Conservation (phyloP, 768 basidiomycete species). For the Boletus huronensis region DNA sequence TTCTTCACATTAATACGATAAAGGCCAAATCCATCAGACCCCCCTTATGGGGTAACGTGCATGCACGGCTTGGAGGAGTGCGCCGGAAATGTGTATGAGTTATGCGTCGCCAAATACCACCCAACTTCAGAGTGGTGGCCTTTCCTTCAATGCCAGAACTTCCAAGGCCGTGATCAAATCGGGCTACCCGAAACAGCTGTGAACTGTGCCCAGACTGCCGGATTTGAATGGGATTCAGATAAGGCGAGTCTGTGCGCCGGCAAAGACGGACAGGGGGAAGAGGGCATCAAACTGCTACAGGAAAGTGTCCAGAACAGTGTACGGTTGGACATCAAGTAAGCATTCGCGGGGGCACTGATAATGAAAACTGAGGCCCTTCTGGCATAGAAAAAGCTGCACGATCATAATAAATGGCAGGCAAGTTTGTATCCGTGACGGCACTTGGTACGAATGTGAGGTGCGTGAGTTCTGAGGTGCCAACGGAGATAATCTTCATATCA, state of each 20-base stretch:
- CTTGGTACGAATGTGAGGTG: conserved; percentile 80
- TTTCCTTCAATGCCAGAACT: conserved; percentile 81
- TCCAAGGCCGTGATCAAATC: conserved; percentile 53
- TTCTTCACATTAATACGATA: conserved; percentile 8
- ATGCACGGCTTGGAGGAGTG: conserved; percentile 82
- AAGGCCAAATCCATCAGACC: conserved; percentile 62
- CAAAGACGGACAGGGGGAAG: conserved; percentile 52
- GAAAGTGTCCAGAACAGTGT: conserved; percentile 49
- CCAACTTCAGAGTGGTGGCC: conserved; percentile 68
- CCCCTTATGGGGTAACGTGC: conserved; percentile 77
- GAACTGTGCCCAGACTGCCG: conserved; percentile 59
- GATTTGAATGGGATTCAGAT: conserved; percentile 67
- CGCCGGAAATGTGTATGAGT: conserved; percentile 83
- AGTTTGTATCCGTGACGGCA: conserved; percentile 73
- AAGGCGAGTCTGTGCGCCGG: conserved; percentile 58
- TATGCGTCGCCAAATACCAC: conserved; percentile 70
- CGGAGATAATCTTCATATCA: conserved; percentile 28
- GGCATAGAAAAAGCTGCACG: conserved; percentile 77
- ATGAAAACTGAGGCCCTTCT: conserved; percentile 8
- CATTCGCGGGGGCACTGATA: conserved; percentile 5
- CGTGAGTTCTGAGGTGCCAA: conserved; percentile 24
- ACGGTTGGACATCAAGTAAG: conserved; percentile 57
- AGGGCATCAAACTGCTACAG: conserved; percentile 62
- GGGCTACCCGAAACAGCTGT: conserved; percentile 63
- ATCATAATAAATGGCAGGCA: conserved; percentile 66